Evolutionary conservation across 768 basidiomycete genomes (phyloP), one percentile per base, ranked within the genome.

Genomic region (Podaxis sp.): DNA sequence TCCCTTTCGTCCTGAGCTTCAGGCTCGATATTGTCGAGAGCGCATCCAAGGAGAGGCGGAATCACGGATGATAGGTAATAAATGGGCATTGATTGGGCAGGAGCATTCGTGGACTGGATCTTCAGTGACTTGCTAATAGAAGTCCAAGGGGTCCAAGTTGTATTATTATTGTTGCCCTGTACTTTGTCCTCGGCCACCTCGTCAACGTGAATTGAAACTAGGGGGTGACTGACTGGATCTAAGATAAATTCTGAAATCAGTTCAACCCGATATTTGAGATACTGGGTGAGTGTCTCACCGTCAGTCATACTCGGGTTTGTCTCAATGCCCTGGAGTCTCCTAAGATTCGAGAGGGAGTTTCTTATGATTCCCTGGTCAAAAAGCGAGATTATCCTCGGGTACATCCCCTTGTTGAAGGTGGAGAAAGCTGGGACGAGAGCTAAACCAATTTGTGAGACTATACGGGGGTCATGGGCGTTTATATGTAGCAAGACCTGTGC

Each of bases 351-450:
- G 15, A 92, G 73, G 36, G 86, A 74, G 28, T 79, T 77, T 59
- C 84, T 80, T 7, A 93, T 67, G 28, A 91, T 74, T 20, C 78
- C 77, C 26, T 82, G 81, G 64, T 92, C 87, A 64, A 91, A 90
- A 73, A 93, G 91, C 2, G 75, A 74, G 48, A 93, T 76, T 7
- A 94, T 73, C 8, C 88, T 80, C 15, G 79, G 74, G 63, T 85
- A 78, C 86, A 92, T 89, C 64, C 81, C 83, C 17, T 73, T 70
- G 4, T 73, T 79, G 74, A 93, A 93, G 26, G 88, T 86, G 36
- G 80, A 77, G 66, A 95, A 88, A 0, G 89, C 88, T 5, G 89
- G 90, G n/a, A 93, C 81, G 58, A 93, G 74, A 15, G 87, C 86
- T 58, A 87, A 83, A 0, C 84, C 87, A 57, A 93, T 82, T 49